A percentile compares a stretch with the other conserved stretches of the same genome.
These are phyloP conservation scores for Saccharomycopsis lassenensis DNA, from an alignment of 805 yeast species.

Conservation along the genomic window DNA sequence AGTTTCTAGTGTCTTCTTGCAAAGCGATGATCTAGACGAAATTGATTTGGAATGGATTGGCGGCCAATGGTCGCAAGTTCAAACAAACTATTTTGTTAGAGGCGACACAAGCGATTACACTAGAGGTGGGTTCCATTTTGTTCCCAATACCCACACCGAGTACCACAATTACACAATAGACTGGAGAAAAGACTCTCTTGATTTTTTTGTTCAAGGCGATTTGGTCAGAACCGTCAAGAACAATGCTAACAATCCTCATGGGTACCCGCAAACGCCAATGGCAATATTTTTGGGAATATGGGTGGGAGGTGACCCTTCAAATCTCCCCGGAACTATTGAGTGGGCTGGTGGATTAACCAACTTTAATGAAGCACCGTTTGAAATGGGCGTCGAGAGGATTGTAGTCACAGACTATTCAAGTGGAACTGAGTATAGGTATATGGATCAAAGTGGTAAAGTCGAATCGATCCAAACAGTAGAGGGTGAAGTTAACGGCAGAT, in stretches of 20 bases:
- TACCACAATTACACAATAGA: slow-evolving; percentile 57
- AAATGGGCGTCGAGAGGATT: slow-evolving; percentile 38
- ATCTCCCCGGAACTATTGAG: slow-evolving; percentile 48
- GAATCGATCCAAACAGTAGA: slow-evolving; percentile 25
- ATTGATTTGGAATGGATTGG: slow-evolving; percentile 67
- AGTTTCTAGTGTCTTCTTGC: slow-evolving; percentile 53
- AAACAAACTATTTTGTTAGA: slow-evolving; percentile 47
- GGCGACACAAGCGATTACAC: slow-evolving; percentile 53
- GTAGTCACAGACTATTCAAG: slow-evolving; percentile 41
- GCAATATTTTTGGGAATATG: slow-evolving; percentile 31
- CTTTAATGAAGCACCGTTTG: slow-evolving; percentile 37
- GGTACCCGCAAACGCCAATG: slow-evolving; percentile 70
- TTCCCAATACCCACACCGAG: slow-evolving; percentile 29
- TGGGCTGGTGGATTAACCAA: slow-evolving; percentile 67
- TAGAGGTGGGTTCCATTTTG: slow-evolving; percentile 47
- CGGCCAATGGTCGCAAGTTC: slow-evolving; percentile 41
- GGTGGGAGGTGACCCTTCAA: slow-evolving; percentile 40
- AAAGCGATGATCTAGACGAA: slow-evolving; percentile 60
- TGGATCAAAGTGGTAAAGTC: slow-evolving; percentile 30
- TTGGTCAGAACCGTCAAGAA: slow-evolving; percentile 40
- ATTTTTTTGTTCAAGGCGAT: slow-evolving; percentile 50
- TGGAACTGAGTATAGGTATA: slow-evolving; percentile 32
- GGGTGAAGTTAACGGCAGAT: slow-evolving; percentile 41
- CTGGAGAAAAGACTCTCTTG: slow-evolving; percentile 43
- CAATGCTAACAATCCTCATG: slow-evolving; percentile 26